Evolutionary conservation across 306 rosid genomes (phyloP), one percentile per base, ranked within the genome.

Genomic region (Quercus agrifolia): DNA sequence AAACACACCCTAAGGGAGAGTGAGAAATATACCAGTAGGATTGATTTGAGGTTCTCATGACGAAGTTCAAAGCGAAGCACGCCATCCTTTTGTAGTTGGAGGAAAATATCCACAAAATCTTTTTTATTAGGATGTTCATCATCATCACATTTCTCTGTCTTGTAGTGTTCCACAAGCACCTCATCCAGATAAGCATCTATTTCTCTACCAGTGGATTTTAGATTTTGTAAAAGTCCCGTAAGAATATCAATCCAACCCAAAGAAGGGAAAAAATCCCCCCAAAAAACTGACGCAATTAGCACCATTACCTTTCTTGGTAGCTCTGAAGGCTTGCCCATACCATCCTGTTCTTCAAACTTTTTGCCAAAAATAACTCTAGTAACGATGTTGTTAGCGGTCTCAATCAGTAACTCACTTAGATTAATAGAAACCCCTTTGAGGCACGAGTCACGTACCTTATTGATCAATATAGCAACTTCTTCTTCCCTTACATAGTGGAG

Each of bases 201-300:
- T 6, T 28, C 74, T 19, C 5, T 1, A n/a, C 19, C 61, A 2
- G 58, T 56, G 6, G 55, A 3, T 66, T 75, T 78, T 27, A 86
- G 59, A 1, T 21, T 56, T 5, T 19, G 27, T 14, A 10, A 15
- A 10, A 76, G 30, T 2, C 85, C 87, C 5, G 78, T 83, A n/a
- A 83, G 44, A 23, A 5, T 28, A 73, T 83, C 87, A 18, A 86
- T 4, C 87, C 89, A 86, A 7, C 80, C 21, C 9, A 77, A 38
- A 69, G 10, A 51, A 67, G 80, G 80, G 19, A 67, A 77, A 19
- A 52, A 54, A 28, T 77, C 75, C 0, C 38, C 54, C 33, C 55
- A 6, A 77, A 27, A n/a, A 33, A 77, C 55, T 21, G 74, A 13
- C 6, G 67, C 20, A 14, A 77, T 0, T 35, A 67, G 38, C 68